Conservation (phyloP, 148 eudicot genomes). For the Vaccinium vitisidaea region DNA sequence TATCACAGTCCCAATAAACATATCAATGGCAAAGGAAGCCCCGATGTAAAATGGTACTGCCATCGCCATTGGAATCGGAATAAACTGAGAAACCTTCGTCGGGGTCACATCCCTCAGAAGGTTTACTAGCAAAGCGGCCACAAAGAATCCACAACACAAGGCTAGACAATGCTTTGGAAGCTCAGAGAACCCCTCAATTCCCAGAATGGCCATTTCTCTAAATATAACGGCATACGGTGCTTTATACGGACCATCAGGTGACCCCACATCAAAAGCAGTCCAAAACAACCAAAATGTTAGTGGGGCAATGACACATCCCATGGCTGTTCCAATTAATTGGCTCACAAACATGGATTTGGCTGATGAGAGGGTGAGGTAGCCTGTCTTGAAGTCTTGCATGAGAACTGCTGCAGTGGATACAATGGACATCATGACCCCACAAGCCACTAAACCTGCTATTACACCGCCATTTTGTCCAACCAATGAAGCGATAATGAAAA, state of each 20-base stretch:
- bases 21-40: constrained; percentile 70
- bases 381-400: constrained; percentile 82
- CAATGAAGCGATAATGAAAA: constrained; percentile 58
- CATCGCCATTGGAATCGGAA: constrained; percentile 85
- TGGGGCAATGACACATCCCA: constrained; percentile 74
- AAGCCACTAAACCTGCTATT: constrained; percentile 63
- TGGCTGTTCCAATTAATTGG: constrained; percentile 65
- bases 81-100: constrained; percentile 37
- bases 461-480: constrained; percentile 68
- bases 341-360: constrained; percentile 73
- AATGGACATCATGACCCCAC: constrained; percentile 73
- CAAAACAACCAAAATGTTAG: constrained; percentile 71
- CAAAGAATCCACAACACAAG: constrained; percentile 58
- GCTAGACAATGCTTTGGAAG: constrained; percentile 66
- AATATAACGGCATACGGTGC: constrained; percentile 73
- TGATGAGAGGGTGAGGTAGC: constrained; percentile 63
- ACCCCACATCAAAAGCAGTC: constrained; percentile 68
- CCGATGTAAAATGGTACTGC: constrained; percentile 74
- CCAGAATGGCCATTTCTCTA: constrained; percentile 73
- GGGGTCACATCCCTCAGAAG: constrained; percentile 56
- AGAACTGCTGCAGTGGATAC: constrained; percentile 73
- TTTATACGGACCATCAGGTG: constrained; percentile 62
- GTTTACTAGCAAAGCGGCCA: constrained; percentile 51
- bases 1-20: constrained; percentile 69
- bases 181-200: constrained; percentile 68